A percentile compares a stretch with the other conserved stretches of the same genome.
phyloP scores from a whole-genome alignment of 345 rosid species.

The Syzygium oleosum region DNA sequence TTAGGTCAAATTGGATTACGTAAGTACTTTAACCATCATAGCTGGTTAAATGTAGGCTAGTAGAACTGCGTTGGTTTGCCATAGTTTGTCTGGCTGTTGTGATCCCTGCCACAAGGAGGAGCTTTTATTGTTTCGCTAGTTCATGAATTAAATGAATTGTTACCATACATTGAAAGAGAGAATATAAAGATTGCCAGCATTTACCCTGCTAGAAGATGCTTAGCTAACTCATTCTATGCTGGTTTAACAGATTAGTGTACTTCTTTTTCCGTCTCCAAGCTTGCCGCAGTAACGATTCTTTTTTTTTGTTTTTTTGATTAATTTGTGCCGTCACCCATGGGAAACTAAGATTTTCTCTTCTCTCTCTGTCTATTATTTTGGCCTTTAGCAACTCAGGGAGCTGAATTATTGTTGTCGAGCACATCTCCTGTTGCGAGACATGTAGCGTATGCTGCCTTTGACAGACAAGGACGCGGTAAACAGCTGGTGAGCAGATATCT shows the following conservation, averaged over 20 bases:
- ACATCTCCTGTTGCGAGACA: conserved; percentile 67
- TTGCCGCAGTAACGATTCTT: background rate
- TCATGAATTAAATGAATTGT: background rate
- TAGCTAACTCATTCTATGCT: background rate
- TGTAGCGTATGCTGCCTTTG: conserved; percentile 63
- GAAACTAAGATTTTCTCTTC: background rate
- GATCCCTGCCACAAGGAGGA: background rate
- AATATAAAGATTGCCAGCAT: background rate
- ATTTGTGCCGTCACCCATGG: background rate
- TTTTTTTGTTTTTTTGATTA: background rate
- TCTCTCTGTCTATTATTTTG: background rate
- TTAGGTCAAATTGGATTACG: conserved; percentile 82
- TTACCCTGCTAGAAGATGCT: background rate
- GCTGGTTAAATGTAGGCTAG: background rate
- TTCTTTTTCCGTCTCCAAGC: background rate
- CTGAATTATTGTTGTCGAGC: conserved; percentile 45
- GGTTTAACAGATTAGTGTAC: background rate
- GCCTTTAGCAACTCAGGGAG: conserved; percentile 60
- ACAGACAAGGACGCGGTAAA: conserved; percentile 57
- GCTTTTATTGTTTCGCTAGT: background rate
- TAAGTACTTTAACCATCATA: conserved; percentile 24
- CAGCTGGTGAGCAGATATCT: conserved; percentile 60
- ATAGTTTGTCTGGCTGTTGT: background rate
- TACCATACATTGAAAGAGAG: background rate
- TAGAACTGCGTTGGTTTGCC: background rate